phyloP scores from a whole-genome alignment of 192 early-diverging fungal genomes.

The Oehlia diaphana region DNA sequence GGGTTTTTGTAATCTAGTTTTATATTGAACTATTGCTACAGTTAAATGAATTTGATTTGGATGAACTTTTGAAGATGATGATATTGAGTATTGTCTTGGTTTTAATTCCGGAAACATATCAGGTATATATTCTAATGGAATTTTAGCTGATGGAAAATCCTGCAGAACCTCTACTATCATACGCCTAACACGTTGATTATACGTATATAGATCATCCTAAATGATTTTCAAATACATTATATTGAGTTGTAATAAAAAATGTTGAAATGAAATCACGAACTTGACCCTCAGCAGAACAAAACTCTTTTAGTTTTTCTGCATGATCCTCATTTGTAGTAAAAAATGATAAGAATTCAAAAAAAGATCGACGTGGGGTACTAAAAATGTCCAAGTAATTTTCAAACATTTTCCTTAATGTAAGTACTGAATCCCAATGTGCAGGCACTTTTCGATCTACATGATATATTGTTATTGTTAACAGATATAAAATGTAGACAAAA shows the following conservation, averaged over 20 bases:
- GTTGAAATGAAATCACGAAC: slow-evolving; percentile 31
- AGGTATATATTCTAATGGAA: slow-evolving; percentile 77
- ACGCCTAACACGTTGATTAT: slow-evolving; percentile 77
- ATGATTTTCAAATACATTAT: background rate
- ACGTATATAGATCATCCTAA: slow-evolving; percentile 87
- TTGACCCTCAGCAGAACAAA: slow-evolving; percentile 74
- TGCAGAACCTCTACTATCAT: slow-evolving; percentile 81
- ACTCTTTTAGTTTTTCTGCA: slow-evolving; percentile 79
- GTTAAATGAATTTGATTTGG: slow-evolving; percentile 26
- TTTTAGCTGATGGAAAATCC: slow-evolving; percentile 76
- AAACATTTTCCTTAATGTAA: slow-evolving; percentile 79
- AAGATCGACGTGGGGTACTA: slow-evolving; percentile 82
- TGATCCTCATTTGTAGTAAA: slow-evolving; percentile 73
- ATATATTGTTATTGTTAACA: background rate
- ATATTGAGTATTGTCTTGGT: slow-evolving; percentile 85
- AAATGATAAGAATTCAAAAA: slow-evolving; percentile 84
- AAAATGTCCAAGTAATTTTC: slow-evolving; percentile 80
- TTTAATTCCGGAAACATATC: slow-evolving; percentile 84
- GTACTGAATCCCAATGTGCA: slow-evolving; percentile 44
- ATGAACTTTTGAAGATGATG: slow-evolving; percentile 54
- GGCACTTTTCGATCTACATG: slow-evolving; percentile 51
- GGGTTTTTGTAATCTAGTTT: slow-evolving; percentile 71
- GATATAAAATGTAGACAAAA: background rate
- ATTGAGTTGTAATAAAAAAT: background rate
- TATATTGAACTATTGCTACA: slow-evolving; percentile 86